Conservation (phyloP, 345 rosid genomes). For the Hypericum perforatum region DNA sequence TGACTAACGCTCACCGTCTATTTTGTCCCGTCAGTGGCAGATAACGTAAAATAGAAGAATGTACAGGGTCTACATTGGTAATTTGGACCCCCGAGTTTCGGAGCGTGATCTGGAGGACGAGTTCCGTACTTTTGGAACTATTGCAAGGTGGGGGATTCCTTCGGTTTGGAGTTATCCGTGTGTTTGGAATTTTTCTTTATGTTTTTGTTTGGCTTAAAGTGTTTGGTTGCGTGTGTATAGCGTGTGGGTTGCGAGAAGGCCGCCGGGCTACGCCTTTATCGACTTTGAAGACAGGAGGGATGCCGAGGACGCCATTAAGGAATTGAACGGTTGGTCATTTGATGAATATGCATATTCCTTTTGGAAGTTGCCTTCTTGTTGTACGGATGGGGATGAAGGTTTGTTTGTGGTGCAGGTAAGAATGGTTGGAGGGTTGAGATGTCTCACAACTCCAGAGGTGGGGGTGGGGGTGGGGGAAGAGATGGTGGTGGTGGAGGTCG, state of each 20-base stretch:
- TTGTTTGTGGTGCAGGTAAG: conserved; percentile 36
- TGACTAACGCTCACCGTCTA: too few relatives aligned
- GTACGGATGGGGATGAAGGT: background rate
- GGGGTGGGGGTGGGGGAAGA: conserved; percentile 18
- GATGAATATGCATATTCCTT: too few relatives aligned
- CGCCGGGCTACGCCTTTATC: conserved; percentile 86
- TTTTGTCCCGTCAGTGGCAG: too few relatives aligned
- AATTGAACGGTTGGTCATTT: conserved; percentile 47
- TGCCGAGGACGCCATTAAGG: conserved; percentile 78
- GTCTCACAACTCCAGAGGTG: conserved; percentile 72
- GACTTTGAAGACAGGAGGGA: conserved; percentile 81
- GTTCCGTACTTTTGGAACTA: conserved; percentile 23
- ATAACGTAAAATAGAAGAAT: background rate
- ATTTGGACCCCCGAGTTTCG: conserved; percentile 24
- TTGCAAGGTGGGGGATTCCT: conserved; percentile 7
- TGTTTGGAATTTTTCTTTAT: background rate
- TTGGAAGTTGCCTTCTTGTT: background rate
- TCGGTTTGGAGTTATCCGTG: background rate
- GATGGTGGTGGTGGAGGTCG: conserved; percentile 33
- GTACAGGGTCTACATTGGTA: conserved; percentile 31
- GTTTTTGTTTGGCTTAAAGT: background rate
- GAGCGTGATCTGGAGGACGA: conserved; percentile 31
- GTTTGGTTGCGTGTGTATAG: conserved; percentile 25
- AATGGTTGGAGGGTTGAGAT: conserved; percentile 89
- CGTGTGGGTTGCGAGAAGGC: conserved; percentile 96